Base-by-base conservation (phyloP, 2,329 filamentous ascomycete species). In the Aureobasidium sp. region DNA sequence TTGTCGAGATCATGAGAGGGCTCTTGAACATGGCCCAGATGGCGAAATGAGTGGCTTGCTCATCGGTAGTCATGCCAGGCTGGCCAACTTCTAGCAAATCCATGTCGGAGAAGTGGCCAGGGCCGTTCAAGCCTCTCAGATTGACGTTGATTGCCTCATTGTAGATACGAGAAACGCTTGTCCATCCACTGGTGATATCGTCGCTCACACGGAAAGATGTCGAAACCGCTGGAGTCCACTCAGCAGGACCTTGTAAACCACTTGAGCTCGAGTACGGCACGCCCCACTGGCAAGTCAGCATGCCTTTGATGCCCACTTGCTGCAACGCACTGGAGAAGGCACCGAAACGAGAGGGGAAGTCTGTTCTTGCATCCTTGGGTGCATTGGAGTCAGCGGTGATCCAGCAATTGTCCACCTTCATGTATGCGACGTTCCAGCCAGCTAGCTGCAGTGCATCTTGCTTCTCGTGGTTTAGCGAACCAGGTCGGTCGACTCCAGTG, bases 391-490 rank as follows among this genome's bases (percentile, higher is more conserved):
- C 37, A 1, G 64, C 60, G 3, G 65, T 65, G 59, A 71, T 61
- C 57, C 69, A 71, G 65, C 70, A 70, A 25, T 71, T 72, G 61
- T 72, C 70, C 48, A 71, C 67, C 61, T 70, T 70, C 62, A 70
- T 63, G 42, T 68, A 68, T 10, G 59, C 67, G 11, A 64, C 66
- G 36, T 68, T 69, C 69, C 69, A 71, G 2, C 59, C 64, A 3
- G 68, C 68, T 47, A 71, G 67, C 21, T 66, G 65, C 7, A 62
- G 21, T n/a, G 68, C 68, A 60, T 71, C 69, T 44, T 66, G 61
- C 36, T 49, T 60, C 63, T 71, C 69, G 44, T 66, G 64, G 13
- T 62, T 63, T 27, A 71, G 60, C 29, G 62, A 66, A 0, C 66
- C 70, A 1, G 62, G 63, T n/a, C 55, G 49, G 1, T 51, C 39